A percentile compares a stretch with the other conserved stretches of the same genome.
phyloP scores from a whole-genome alignment of 2,329 filamentous ascomycete genomes.

The Sarocladium oryzae region DNA sequence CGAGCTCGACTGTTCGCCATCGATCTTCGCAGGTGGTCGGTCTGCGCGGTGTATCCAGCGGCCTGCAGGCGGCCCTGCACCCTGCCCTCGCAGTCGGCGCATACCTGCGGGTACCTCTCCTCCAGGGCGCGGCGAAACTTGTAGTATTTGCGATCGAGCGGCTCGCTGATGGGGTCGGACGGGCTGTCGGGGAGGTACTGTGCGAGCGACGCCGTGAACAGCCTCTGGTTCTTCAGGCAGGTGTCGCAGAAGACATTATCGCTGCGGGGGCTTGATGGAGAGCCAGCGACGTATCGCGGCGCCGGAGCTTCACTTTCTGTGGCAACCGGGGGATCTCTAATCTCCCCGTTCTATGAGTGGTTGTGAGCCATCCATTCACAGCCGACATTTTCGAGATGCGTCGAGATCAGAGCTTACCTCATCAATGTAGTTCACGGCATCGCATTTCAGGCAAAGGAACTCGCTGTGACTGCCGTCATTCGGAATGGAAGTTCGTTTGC shows the following conservation, averaged over 20 bases:
- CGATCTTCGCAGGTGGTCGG: constrained; percentile 70
- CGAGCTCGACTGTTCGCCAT: constrained; percentile 52
- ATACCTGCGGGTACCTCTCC: constrained; percentile 82
- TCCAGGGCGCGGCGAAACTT: constrained; percentile 69
- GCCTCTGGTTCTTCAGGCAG: constrained; percentile 83
- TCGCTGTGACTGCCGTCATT: constrained; percentile 53
- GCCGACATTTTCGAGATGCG: constrained; percentile 17
- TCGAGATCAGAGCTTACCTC: constrained; percentile 45
- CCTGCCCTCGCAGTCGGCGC: constrained; percentile 67
- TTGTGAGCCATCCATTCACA: constrained; percentile 12
- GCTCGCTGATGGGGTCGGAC: constrained; percentile 60
- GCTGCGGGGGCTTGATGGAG: constrained; percentile 9
- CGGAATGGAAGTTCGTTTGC: constrained; percentile 54
- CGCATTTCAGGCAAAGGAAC: constrained; percentile 73
- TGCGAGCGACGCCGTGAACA: constrained; percentile 68
- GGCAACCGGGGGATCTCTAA: constrained; percentile 73
- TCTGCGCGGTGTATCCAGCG: constrained; percentile 74
- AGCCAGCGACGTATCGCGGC: not conserved
- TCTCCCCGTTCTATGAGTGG: constrained; percentile 65
- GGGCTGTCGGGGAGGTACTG: constrained; percentile 67
- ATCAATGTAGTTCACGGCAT: constrained; percentile 84
- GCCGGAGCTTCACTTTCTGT: constrained; percentile 30
- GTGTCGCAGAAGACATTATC: constrained; percentile 59
- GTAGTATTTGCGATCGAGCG: constrained; percentile 63
- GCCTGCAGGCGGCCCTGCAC: constrained; percentile 64